A percentile compares a stretch with the other conserved stretches of the same genome.
Conservation (phyloP, 495 filamentous ascomycete species). For the Bacidia rubella region DNA sequence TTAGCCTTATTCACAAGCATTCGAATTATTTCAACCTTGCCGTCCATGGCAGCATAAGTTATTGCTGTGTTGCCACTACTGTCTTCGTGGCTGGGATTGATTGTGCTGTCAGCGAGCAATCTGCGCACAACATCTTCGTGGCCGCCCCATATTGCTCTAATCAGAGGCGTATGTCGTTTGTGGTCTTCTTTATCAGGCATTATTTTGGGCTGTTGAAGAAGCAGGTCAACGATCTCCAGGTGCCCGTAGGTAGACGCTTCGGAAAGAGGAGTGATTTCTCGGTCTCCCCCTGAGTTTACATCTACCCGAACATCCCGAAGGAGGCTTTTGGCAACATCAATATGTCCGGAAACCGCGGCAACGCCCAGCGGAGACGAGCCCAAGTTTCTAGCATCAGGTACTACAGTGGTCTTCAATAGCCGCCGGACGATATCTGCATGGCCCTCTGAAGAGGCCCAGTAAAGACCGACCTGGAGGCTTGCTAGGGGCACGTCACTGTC, state of each 20-base stretch:
- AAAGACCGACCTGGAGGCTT: neutral
- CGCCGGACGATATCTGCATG: neutral
- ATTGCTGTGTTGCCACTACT: neutral
- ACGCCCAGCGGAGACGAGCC: neutral
- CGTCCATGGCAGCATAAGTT: neutral
- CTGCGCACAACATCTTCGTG: neutral
- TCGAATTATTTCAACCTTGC: neutral
- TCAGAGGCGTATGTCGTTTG: neutral
- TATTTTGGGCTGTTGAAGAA: neutral
- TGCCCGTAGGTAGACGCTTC: neutral
- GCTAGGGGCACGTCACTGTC: neutral
- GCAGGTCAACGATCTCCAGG: neutral
- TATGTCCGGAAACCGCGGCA: neutral
- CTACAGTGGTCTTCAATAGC: neutral
- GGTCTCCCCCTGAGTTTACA: neutral
- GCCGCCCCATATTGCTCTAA: neutral
- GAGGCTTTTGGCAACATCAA: conserved; percentile 3
- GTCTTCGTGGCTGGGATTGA: neutral
- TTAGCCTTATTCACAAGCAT: neutral
- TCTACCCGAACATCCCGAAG: neutral
- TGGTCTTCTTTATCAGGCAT: neutral
- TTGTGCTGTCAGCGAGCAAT: neutral
- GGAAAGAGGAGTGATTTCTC: neutral
- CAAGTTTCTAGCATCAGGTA: neutral
- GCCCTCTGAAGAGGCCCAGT: conserved; percentile 1